Conservation (phyloP, 768 basidiomycete species). For the Obba rivulosa region DNA sequence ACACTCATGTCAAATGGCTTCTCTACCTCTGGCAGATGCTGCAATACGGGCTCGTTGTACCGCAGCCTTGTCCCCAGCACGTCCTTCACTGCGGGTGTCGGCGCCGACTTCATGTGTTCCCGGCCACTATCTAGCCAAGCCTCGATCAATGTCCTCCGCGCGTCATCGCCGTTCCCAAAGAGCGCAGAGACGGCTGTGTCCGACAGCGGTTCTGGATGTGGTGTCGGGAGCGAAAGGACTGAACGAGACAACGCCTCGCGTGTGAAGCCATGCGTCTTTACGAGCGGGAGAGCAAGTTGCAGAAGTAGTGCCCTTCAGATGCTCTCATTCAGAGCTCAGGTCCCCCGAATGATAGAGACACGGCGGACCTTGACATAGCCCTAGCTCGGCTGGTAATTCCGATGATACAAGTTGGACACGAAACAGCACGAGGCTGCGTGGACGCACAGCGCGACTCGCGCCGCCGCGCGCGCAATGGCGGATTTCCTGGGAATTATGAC, state of each 20-base stretch:
- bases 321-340: too few relatives aligned
- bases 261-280: conserved; percentile 68
- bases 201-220: conserved; percentile 55
- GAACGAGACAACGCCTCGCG: conserved; percentile 63
- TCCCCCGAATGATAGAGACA: too few relatives aligned
- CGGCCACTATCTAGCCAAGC: conserved; percentile 73
- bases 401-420: too few relatives aligned
- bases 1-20: too few relatives aligned
- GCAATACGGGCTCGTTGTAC: conserved; percentile 64
- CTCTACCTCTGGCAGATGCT: conserved; percentile 66
- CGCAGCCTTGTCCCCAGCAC: conserved; percentile 52
- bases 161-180: conserved; percentile 66
- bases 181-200: conserved; percentile 67
- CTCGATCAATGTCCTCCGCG: conserved; percentile 56
- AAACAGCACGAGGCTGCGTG: too few relatives aligned
- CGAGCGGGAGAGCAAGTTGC: conserved; percentile 56
- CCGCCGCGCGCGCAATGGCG: too few relatives aligned
- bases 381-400: too few relatives aligned
- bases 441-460: too few relatives aligned
- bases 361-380: too few relatives aligned
- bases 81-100: conserved; percentile 36
- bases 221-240: conserved; percentile 47
- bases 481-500: too few relatives aligned
- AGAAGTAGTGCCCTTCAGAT: conserved; percentile 36
- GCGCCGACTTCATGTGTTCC: conserved; percentile 36